phyloP scores from a whole-genome alignment of 805 yeast species.

The Metschnikowia borealis region DNA sequence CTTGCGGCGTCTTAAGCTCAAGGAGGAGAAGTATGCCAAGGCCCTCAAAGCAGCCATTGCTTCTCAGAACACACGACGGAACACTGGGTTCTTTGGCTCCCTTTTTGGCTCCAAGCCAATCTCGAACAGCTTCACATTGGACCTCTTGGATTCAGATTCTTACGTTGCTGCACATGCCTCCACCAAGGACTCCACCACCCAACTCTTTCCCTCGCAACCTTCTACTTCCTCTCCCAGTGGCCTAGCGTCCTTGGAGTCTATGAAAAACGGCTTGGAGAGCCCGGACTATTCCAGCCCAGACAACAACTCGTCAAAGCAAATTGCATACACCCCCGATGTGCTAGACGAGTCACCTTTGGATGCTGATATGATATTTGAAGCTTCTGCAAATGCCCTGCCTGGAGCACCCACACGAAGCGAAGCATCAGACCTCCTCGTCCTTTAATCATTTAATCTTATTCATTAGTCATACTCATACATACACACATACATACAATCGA shows the following conservation, averaged over 20 bases:
- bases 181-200: not conserved
- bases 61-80: constrained; percentile 19
- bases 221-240: not conserved
- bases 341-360: not conserved
- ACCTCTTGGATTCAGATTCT: constrained; percentile 3
- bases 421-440: not conserved
- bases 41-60: constrained; percentile 26
- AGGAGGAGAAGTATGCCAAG: constrained; percentile 38
- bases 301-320: not conserved
- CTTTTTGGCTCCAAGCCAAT: constrained; percentile 24
- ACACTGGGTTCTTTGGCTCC: constrained; percentile 28
- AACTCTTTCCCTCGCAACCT: not conserved
- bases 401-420: not conserved
- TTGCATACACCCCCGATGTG: not conserved
- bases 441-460: not conserved
- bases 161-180: not conserved
- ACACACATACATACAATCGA: no score
- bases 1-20: constrained; percentile 29
- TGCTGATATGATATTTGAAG: not conserved
- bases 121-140: constrained; percentile 12
- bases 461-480: no score
- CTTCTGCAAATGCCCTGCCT: not conserved
- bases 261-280: not conserved
- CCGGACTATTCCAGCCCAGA: not conserved
- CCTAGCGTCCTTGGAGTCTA: not conserved